Evolutionary conservation across 1,139 yeast species (phyloP).

Genomic region (Nematodospora anomalae): DNA sequence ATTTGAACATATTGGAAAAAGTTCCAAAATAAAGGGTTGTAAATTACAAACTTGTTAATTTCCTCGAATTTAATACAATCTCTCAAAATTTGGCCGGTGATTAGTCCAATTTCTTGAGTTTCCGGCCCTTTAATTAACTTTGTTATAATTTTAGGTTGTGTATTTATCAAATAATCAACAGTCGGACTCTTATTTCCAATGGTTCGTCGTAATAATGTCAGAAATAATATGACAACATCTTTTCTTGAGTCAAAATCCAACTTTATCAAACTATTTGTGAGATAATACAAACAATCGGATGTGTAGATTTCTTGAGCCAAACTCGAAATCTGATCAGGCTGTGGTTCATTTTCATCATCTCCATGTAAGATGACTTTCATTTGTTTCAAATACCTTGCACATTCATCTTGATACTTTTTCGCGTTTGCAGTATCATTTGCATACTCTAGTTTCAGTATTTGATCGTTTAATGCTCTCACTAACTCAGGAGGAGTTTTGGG

Average conservation of each 20-base stretch:
- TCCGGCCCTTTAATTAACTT: slow-evolving; percentile 71
- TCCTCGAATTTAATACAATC: slow-evolving; percentile 84
- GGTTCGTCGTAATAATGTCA: slow-evolving; percentile 76
- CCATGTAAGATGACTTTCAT: slow-evolving; percentile 72
- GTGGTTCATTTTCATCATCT: slow-evolving; percentile 66
- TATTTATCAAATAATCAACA: slow-evolving; percentile 70
- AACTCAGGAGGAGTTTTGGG: slow-evolving; percentile 92
- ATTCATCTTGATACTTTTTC: slow-evolving; percentile 73
- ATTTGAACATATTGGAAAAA: slow-evolving; percentile 76
- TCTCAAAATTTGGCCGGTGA: slow-evolving; percentile 76
- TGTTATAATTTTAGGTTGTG: slow-evolving; percentile 62
- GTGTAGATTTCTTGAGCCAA: slow-evolving; percentile 74
- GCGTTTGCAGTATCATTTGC: slow-evolving; percentile 43
- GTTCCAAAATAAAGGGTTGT: slow-evolving; percentile 68
- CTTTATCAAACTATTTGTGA: slow-evolving; percentile 57
- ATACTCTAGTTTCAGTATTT: slow-evolving; percentile 60
- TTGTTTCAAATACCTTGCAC: slow-evolving; percentile 65
- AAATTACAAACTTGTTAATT: slow-evolving; percentile 58
- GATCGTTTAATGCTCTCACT: slow-evolving; percentile 73
- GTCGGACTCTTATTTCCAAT: slow-evolving; percentile 80
- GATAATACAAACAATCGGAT: slow-evolving; percentile 65
- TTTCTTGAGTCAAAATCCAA: slow-evolving; percentile 90
- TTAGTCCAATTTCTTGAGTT: slow-evolving; percentile 65
- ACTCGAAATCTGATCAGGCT: slow-evolving; percentile 72
- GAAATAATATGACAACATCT: slow-evolving; percentile 73